Conservation (phyloP, 257 asterid species). For the Marsdenia floribunda region DNA sequence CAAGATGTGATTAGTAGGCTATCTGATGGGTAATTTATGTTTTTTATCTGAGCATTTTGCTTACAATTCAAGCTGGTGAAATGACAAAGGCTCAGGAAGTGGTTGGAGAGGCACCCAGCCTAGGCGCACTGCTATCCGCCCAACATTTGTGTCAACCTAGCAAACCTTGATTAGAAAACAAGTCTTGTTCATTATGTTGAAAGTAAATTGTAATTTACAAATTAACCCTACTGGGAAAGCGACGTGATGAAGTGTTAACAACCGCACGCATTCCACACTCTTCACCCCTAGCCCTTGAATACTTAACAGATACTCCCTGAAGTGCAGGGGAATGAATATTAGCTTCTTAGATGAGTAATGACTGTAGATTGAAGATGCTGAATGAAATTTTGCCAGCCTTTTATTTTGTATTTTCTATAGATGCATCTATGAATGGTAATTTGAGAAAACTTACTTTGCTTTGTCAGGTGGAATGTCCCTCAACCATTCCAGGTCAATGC, state of each 20-base stretch:
- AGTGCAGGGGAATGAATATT: constrained; percentile 14
- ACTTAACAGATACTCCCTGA: constrained; percentile 89
- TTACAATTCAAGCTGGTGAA: constrained; percentile 97
- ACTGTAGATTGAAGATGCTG: constrained; percentile 2
- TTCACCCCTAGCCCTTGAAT: constrained; percentile 84
- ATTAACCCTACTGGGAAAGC: constrained; percentile 85
- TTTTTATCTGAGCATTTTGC: constrained; percentile 23
- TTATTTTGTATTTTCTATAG: neutral
- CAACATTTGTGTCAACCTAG: constrained; percentile 98
- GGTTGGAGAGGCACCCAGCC: constrained; percentile 99
- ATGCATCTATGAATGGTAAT: constrained; percentile 11
- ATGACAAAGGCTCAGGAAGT: constrained; percentile 85
- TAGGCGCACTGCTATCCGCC: constrained; percentile 90
- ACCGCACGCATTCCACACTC: constrained; percentile 95
- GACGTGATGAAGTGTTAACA: constrained; percentile 80
- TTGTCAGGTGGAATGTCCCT: constrained; percentile 74
- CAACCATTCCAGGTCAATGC: constrained; percentile 90
- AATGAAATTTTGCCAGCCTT: neutral
- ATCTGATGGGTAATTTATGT: constrained; percentile 7
- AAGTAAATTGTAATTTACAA: constrained; percentile 19
- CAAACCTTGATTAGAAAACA: constrained; percentile 18
- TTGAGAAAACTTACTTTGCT: constrained; percentile 56
- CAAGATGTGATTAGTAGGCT: constrained; percentile 26
- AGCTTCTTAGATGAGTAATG: constrained; percentile 10
- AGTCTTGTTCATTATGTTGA: constrained; percentile 8